Evolutionary conservation across 768 basidiomycete species (phyloP).

Genomic region (Kwoniella europaea): DNA sequence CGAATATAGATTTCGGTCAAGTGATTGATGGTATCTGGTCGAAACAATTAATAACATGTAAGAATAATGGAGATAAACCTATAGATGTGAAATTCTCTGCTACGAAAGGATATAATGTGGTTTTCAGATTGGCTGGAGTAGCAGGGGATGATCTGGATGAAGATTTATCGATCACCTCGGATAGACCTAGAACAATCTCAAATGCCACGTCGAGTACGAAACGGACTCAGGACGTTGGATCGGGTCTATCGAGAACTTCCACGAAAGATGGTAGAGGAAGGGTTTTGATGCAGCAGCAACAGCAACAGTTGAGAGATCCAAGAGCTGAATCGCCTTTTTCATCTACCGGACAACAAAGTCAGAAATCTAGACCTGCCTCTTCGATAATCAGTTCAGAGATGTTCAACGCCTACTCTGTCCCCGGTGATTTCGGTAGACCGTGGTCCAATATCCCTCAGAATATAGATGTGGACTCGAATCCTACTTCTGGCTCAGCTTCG

Average conservation of each 20-base stretch:
- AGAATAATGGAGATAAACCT: slow-evolving; percentile 48
- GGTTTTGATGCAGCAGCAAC: slow-evolving; percentile 4
- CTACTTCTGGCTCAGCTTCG: not conserved
- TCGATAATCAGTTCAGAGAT: slow-evolving; percentile 18
- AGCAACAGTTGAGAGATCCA: slow-evolving; percentile 9
- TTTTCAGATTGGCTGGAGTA: slow-evolving; percentile 53
- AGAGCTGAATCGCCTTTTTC: slow-evolving; percentile 18
- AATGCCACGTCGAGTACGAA: not conserved
- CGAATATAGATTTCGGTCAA: slow-evolving; percentile 51
- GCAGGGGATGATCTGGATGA: slow-evolving; percentile 50
- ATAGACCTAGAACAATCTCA: not conserved
- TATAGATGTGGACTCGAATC: not conserved
- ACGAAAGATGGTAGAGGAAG: slow-evolving; percentile 13
- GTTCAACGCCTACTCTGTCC: slow-evolving; percentile 14
- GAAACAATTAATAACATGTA: slow-evolving; percentile 50
- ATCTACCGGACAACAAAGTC: slow-evolving; percentile 1
- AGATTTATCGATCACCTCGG: slow-evolving; percentile 27
- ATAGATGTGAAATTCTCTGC: slow-evolving; percentile 52
- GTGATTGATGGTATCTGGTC: slow-evolving; percentile 51
- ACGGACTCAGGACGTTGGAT: not conserved
- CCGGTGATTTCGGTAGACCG: slow-evolving; percentile 15
- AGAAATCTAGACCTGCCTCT: slow-evolving; percentile 14
- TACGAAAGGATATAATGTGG: slow-evolving; percentile 46
- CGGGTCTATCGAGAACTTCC: slow-evolving; percentile 14
- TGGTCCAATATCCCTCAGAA: not conserved